These are phyloP conservation scores for Eragrostis tef DNA, from an alignment of 202 grass and related monocot species.

Conservation along the genomic window DNA sequence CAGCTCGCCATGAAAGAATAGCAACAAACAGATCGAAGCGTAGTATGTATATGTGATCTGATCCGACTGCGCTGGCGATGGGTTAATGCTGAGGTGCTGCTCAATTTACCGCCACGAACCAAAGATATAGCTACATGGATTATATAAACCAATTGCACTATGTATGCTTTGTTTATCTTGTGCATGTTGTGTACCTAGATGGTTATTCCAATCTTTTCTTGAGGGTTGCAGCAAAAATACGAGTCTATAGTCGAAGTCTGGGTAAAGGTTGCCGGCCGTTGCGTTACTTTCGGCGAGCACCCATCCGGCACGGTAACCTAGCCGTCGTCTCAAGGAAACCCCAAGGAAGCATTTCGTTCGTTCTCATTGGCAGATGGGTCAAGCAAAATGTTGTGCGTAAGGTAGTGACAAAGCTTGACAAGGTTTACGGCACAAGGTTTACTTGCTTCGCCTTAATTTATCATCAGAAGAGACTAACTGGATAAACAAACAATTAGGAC, in stretches of 20 bases:
- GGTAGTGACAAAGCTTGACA: not conserved
- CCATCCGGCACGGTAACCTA: not conserved
- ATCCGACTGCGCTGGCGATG: not conserved
- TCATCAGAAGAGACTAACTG: too few species aligned
- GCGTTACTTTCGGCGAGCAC: conserved; percentile 13
- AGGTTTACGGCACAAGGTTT: too few species aligned
- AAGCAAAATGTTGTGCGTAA: not conserved
- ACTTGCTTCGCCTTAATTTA: too few species aligned
- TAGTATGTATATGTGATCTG: not conserved
- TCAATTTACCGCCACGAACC: not conserved
- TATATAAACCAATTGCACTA: not conserved
- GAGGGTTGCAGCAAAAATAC: not conserved
- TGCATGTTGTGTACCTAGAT: not conserved
- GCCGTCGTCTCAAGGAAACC: not conserved
- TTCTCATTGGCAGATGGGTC: not conserved
- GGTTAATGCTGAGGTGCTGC: not conserved
- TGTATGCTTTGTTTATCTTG: too few species aligned
- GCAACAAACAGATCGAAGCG: not conserved
- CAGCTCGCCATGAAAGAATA: conserved; percentile 44
- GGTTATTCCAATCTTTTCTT: conserved; percentile 52
- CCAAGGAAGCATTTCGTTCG: not conserved
- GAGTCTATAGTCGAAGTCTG: conserved; percentile 9
- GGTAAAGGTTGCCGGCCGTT: not conserved
- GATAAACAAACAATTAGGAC: too few species aligned
- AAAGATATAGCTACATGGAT: not conserved